A percentile compares a stretch with the other conserved stretches of the same genome.
These are phyloP conservation scores for Vaccinium corymbosum DNA, from an alignment of 148 eudicot genomes.

Conservation along the genomic window DNA sequence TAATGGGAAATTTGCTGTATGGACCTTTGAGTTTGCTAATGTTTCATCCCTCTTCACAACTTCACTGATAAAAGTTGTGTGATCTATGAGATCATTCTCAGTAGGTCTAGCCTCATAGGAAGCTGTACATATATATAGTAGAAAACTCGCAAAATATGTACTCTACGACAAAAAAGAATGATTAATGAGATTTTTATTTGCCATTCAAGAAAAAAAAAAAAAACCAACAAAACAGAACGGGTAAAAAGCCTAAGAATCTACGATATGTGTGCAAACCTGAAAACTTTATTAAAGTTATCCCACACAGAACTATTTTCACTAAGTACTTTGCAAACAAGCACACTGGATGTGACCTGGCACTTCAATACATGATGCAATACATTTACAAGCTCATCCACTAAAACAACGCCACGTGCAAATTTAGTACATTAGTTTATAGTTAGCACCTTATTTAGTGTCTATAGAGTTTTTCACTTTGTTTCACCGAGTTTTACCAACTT, in stretches of 20 bases:
- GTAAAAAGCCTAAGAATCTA: not conserved
- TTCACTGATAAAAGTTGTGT: conserved; percentile 48
- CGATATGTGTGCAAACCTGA: conserved; percentile 45
- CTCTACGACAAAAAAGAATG: not conserved
- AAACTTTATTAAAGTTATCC: conserved; percentile 54
- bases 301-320: conserved; percentile 28
- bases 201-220: no score
- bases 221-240: not conserved
- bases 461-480: no score
- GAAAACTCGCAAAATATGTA: not conserved
- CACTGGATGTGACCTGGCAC: no score
- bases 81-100: conserved; percentile 56
- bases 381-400: no score
- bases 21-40: conserved; percentile 67
- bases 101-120: conserved; percentile 54
- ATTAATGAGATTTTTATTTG: no score
- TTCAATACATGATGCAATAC: no score
- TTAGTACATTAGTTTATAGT: no score
- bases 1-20: not conserved
- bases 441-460: no score
- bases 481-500: no score
- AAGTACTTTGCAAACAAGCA: no score
- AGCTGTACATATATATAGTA: conserved; percentile 34
- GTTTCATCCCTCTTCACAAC: conserved; percentile 53
- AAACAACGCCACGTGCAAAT: no score